These are phyloP conservation scores for Sequoiadendron giganteum DNA, from an alignment of 75 land plant genomes.

Conservation along the genomic window DNA sequence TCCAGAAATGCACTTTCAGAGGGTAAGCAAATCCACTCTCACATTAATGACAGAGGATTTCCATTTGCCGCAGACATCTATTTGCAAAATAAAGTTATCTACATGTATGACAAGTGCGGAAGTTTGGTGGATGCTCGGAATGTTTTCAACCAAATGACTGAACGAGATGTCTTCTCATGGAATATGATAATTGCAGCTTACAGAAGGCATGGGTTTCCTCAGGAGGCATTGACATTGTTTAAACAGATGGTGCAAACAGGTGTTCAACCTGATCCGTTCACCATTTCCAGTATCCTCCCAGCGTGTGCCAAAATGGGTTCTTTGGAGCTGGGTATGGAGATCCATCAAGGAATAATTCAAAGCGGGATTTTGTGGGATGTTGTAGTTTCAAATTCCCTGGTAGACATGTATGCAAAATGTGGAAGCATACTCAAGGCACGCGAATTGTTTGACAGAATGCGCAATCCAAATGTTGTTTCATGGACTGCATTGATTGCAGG, in stretches of 20 bases:
- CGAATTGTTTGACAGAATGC: conserved; percentile 7
- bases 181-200: conserved; percentile 28
- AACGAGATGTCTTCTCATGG: conserved; percentile 25
- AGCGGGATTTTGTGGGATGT: conserved; percentile 8
- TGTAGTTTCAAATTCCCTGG: conserved; percentile 16
- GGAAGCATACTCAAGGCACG: conserved; percentile 19
- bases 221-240: conserved; percentile 17
- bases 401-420: conserved; percentile 32
- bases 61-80: neutral
- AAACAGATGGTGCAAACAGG: conserved; percentile 15
- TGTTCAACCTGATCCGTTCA: conserved; percentile 20
- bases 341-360: conserved; percentile 16
- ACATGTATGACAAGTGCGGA: conserved; percentile 33
- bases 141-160: conserved; percentile 20
- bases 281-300: conserved; percentile 17
- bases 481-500: conserved; percentile 22
- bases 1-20: neutral
- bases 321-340: conserved; percentile 16
- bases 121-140: conserved; percentile 5
- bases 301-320: conserved; percentile 23
- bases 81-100: conserved; percentile 18
- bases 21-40: neutral
- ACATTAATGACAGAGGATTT: neutral
- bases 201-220: conserved; percentile 9
- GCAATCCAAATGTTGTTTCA: neutral